Percentiles rank a stretch among this genome's conserved stretches.
phyloP scores from a whole-genome alignment of 1,284 basidiomycete genomes.

The Microstroma glucosiphilum region DNA sequence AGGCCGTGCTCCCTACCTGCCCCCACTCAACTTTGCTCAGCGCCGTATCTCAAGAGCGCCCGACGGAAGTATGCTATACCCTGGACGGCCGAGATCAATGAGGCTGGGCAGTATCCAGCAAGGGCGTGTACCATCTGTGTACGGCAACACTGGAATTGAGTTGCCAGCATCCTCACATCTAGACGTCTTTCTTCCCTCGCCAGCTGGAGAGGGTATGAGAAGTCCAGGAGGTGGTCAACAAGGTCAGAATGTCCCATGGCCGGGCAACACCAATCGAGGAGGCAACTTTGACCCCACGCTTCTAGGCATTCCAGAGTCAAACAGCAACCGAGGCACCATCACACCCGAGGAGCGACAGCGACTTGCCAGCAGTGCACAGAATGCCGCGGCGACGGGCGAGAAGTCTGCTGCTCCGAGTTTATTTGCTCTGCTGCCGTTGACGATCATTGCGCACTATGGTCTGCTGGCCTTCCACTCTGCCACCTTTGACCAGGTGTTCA shows the following conservation, averaged over 20 bases:
- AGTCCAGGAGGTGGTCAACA: background rate
- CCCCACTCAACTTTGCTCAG: constrained; percentile 44
- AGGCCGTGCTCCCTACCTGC: constrained; percentile 18
- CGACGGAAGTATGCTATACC: background rate
- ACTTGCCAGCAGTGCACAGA: background rate
- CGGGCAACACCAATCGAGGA: too few relatives aligned
- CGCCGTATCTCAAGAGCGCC: constrained; percentile 7
- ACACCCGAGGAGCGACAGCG: background rate
- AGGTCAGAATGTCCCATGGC: constrained; percentile 4
- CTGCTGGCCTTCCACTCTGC: constrained; percentile 47
- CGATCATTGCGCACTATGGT: constrained; percentile 48
- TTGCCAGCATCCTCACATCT: constrained; percentile 10
- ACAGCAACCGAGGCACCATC: background rate
- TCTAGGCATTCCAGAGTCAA: constrained; percentile 36
- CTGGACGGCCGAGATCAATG: constrained; percentile 19
- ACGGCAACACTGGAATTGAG: constrained; percentile 39
- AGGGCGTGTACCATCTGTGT: constrained; percentile 31
- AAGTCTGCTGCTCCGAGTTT: constrained; percentile 13
- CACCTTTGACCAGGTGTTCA: constrained; percentile 50
- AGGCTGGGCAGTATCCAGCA: constrained; percentile 21
- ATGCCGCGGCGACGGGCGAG: background rate
- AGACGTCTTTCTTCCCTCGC: too few relatives aligned
- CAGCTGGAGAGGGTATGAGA: background rate
- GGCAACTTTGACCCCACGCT: constrained; percentile 31
- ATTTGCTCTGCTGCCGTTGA: constrained; percentile 37